Percentiles rank a stretch among this genome's conserved stretches.
These are phyloP conservation scores for Drosera capensis DNA, from an alignment of 148 eudicot genomes.

Conservation along the genomic window DNA sequence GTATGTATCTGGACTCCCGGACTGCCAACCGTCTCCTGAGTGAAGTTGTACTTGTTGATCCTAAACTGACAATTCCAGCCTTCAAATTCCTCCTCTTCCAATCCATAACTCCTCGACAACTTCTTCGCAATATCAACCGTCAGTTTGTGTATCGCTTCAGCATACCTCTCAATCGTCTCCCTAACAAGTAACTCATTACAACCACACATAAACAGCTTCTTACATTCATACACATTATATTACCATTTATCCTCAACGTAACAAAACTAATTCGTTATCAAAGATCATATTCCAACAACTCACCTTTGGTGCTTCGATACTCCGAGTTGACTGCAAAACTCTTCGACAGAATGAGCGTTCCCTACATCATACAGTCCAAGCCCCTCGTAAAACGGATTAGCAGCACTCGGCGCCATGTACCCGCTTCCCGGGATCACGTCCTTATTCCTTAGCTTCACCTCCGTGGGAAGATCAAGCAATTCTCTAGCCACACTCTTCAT, in stretches of 20 bases:
- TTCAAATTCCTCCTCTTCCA: constrained; percentile 20
- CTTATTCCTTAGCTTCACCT: constrained; percentile 37
- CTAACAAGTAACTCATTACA: constrained; percentile 11
- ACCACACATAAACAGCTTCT: neutral
- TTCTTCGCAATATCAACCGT: constrained; percentile 25
- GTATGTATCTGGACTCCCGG: constrained; percentile 63
- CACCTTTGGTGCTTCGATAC: constrained; percentile 42
- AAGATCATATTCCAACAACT: neutral
- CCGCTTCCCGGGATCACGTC: constrained; percentile 53
- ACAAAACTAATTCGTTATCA: neutral
- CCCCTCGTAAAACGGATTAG: constrained; percentile 47
- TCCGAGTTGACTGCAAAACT: constrained; percentile 38
- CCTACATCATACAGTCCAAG: constrained; percentile 46
- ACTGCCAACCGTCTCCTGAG: constrained; percentile 33
- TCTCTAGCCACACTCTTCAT: constrained; percentile 34
- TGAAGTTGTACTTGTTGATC: constrained; percentile 59
- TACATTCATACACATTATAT: neutral
- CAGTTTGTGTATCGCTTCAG: constrained; percentile 34
- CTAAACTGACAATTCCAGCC: constrained; percentile 60
- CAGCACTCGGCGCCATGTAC: constrained; percentile 31
- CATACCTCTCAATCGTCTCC: constrained; percentile 34
- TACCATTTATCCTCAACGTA: neutral
- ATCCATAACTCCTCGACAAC: constrained; percentile 33
- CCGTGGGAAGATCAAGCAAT: constrained; percentile 43
- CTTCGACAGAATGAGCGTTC: constrained; percentile 20